Base-by-base conservation (phyloP, 2,329 filamentous ascomycete species). In the Aspergillus proliferans region DNA sequence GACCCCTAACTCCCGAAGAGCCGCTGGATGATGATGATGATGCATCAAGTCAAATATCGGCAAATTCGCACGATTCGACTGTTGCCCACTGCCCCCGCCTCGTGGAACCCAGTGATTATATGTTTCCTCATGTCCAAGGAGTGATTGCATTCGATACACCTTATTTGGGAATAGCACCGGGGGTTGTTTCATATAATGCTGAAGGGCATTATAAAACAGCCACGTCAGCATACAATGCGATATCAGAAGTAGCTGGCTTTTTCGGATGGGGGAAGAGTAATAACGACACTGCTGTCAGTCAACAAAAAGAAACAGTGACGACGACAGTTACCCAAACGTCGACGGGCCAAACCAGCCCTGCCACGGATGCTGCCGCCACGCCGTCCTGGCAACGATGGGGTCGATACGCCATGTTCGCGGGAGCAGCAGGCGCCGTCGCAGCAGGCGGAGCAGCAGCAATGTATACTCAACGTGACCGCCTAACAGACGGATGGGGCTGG, bases 141-240 rank as follows among this genome's bases (percentile, higher is more conserved):
- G 82, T 97, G 22, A 79, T 97, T 43, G 88, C 91, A 45, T 95
- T 96, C 66, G 92, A 97, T 71, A 98, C 93, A 1, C 93, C 93
- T 1, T 98, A 87, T 47, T 66, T 79, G 36, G 77, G 77, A 5
- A 75, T 77, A 51, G 72, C 76, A 2, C 74, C 73, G 2, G 71
- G 71, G 2, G 75, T 78, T 34, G 66, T 76, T 14, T 76, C 76
- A 6, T 73, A 78, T 54, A 72, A 73, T 1, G 91, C 92, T 5
- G 90, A 97, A 74, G 85, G 82, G 39, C 89, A 95, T 60, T 92
- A 92, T 71, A 86, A 85, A 52, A 84, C 83, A 39, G 86, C 85
- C 6, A 78, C 81, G 4, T 78, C 83, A 1, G 86, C 88, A 4
- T 80, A 93, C 70, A 88, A 57, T 71, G 81, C 79, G 61, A 83